Evolutionary conservation across 1,284 basidiomycete species (phyloP), one percentile per base, ranked within the genome.

Genomic region (Tilletia horrida): DNA sequence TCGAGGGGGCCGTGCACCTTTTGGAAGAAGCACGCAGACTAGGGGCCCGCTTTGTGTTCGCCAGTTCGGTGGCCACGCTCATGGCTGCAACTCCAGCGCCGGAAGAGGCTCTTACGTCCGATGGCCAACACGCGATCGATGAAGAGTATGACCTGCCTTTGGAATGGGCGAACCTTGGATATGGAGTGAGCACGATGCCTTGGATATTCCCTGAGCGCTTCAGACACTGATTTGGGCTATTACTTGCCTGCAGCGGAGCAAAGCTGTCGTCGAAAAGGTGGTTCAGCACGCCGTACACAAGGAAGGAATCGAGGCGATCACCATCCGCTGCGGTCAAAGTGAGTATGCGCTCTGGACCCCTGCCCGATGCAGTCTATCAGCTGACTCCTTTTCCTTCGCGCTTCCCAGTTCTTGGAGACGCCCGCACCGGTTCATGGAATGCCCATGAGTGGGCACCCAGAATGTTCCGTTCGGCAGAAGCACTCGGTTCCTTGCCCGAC

Each of bases 311-410:
- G 55, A 59, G 14, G 55, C 55, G 6, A 6, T 59, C 7, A 31
- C 55, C 25, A 59, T 59, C 21, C 55, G 55, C 27, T 59, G 25
- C 55, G 55, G 55, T 40, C 55, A 59, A 21, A 35, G 55, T 59
- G 55, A 59, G 55, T 59, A 25, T 48, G 21, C n/a, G n/a, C n/a
- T n/a, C n/a, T n/a, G n/a, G n/a, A n/a, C n/a, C n/a, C n/a, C n/a
- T n/a, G n/a, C n/a, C n/a, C n/a, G n/a, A 9, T 6, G 25, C 7
- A 6, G 8, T 27, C 52, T 29, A 27, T 48, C 47, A 1, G 43
- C 47, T 48, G 47, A 48, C 47, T n/a, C 1, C 13, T 48, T 48
- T n/a, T 23, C 18, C 8, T 48, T 14, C 16, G 11, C 3, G 27
- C 29, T 59, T 8, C 21, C 14, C 29, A 59, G 55, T 59, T 16